Evolutionary conservation across 2,329 filamentous ascomycete species (phyloP).

Genomic region (Talaromyces sp.): DNA sequence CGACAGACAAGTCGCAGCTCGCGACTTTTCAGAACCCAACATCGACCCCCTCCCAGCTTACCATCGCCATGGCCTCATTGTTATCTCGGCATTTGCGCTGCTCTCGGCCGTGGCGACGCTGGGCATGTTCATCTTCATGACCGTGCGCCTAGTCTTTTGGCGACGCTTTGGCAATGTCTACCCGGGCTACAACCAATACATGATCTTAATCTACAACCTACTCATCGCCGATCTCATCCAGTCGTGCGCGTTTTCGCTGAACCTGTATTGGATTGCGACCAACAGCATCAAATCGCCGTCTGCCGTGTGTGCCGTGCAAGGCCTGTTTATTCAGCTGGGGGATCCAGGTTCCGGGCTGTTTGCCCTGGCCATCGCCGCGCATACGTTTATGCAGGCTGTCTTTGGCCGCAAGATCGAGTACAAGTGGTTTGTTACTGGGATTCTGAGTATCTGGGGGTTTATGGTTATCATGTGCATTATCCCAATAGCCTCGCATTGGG

Average conservation of each 20-base stretch:
- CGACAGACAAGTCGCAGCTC: neutral
- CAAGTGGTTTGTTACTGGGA: slow-evolving; percentile 37
- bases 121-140: slow-evolving; percentile 44
- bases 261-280: slow-evolving; percentile 43
- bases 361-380: slow-evolving; percentile 51
- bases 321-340: slow-evolving; percentile 49
- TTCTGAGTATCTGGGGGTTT: slow-evolving; percentile 44
- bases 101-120: slow-evolving; percentile 44
- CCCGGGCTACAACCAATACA: slow-evolving; percentile 51
- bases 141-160: slow-evolving; percentile 49
- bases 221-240: slow-evolving; percentile 49
- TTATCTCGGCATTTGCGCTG: slow-evolving; percentile 42
- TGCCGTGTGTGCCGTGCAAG: slow-evolving; percentile 47
- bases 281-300: slow-evolving; percentile 43
- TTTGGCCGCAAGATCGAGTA: slow-evolving; percentile 45
- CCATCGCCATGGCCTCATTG: slow-evolving; percentile 42
- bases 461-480: slow-evolving; percentile 44
- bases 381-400: slow-evolving; percentile 48
- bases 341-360: slow-evolving; percentile 50
- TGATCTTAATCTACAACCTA: slow-evolving; percentile 49
- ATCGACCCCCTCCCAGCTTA: slow-evolving; percentile 27
- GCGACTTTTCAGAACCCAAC: neutral
- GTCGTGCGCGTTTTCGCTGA: slow-evolving; percentile 42
- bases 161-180: slow-evolving; percentile 43
- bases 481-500: slow-evolving; percentile 39